Evolutionary conservation across 148 eudicot genomes (phyloP).

Genomic region (Rhododendron henanense): DNA sequence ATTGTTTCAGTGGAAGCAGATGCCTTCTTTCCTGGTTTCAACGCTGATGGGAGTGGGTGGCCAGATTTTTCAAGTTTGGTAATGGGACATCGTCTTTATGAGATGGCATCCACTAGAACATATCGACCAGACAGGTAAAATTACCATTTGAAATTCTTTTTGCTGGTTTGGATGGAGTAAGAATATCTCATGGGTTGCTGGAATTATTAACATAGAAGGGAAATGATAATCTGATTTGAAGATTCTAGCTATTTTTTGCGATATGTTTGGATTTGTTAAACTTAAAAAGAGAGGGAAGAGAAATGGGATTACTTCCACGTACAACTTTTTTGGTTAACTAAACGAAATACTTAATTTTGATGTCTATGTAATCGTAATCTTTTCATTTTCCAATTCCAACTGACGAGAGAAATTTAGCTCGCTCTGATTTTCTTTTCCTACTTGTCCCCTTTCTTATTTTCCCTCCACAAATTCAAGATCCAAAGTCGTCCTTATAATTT

Average conservation of each 20-base stretch:
- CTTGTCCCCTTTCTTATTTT: neutral
- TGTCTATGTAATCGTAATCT: neutral
- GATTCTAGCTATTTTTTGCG: neutral
- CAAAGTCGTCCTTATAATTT: neutral
- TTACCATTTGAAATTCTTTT: neutral
- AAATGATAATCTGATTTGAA: neutral
- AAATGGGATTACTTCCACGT: neutral
- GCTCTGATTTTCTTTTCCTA: neutral
- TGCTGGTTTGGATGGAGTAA: neutral
- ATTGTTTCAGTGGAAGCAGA: slow-evolving; percentile 90
- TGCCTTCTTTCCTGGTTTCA: slow-evolving; percentile 87
- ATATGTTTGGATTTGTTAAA: neutral
- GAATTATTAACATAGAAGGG: neutral
- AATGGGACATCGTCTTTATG: slow-evolving; percentile 91
- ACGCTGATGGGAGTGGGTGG: slow-evolving; percentile 82
- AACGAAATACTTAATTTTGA: neutral
- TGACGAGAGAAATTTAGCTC: neutral
- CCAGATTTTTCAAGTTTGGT: slow-evolving; percentile 93
- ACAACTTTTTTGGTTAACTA: neutral
- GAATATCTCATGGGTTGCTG: neutral
- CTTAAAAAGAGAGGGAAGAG: neutral
- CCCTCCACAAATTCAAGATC: neutral
- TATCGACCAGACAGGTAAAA: slow-evolving; percentile 90
- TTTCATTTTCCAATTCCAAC: neutral
- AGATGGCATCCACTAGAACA: slow-evolving; percentile 72